Evolutionary conservation across 768 basidiomycete species (phyloP).

Genomic region (Tylopilus vinaceipallidus): DNA sequence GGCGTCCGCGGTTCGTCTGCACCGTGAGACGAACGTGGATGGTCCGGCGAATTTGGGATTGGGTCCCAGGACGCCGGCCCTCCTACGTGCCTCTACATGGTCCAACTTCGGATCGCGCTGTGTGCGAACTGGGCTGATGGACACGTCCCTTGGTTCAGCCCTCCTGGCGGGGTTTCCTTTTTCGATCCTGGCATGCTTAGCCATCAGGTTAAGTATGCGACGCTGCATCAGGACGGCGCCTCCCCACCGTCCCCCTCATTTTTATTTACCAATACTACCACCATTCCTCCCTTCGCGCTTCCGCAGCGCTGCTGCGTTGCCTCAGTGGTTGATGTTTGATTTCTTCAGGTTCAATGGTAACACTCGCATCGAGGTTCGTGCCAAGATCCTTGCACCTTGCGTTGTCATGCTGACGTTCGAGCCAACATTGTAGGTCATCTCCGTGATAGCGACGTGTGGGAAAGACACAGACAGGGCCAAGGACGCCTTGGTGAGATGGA

Average conservation of each 20-base stretch:
- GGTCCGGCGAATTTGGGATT: no score
- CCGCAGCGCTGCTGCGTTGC: neutral
- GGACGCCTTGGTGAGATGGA: constrained; percentile 30
- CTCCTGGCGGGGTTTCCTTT: neutral
- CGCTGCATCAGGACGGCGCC: no score
- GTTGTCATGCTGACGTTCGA: neutral
- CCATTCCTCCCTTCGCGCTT: neutral
- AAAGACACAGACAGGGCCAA: constrained; percentile 12
- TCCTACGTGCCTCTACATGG: no score
- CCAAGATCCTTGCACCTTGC: neutral
- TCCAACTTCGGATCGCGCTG: no score
- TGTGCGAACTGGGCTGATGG: neutral
- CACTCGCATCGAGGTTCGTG: constrained; percentile 29
- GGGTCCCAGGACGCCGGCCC: no score
- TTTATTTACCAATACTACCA: neutral
- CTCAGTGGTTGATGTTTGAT: constrained; percentile 17
- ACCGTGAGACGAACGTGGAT: no score
- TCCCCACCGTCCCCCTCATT: no score
- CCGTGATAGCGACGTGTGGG: constrained; percentile 8
- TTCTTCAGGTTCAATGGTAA: constrained; percentile 25
- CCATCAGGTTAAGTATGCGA: no score
- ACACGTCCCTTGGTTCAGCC: no score
- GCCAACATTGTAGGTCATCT: constrained; percentile 26
- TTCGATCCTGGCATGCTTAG: neutral
- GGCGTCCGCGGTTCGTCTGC: no score